A percentile compares a stretch with the other conserved stretches of the same genome.
Evolutionary conservation across 805 yeast species (phyloP).

Genomic region (Tanozyma kutaoensis): DNA sequence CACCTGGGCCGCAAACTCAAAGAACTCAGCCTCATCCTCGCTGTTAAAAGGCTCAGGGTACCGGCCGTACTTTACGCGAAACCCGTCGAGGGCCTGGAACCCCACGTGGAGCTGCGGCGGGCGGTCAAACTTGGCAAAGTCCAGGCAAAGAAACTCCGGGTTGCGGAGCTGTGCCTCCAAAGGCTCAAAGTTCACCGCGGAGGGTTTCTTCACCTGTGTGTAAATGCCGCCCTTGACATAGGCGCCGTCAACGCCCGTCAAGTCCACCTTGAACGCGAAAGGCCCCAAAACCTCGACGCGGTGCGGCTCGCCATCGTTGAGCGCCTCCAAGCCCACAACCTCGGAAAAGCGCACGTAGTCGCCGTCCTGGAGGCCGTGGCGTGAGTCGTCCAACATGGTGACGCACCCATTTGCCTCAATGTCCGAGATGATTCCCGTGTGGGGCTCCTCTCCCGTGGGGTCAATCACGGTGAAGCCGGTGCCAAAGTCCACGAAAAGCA

Average conservation of each 20-base stretch:
- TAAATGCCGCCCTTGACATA: conserved; percentile 81
- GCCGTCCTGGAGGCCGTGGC: conserved; percentile 93
- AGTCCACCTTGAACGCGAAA: conserved; percentile 67
- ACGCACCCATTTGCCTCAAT: conserved; percentile 83
- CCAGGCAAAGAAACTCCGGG: conserved; percentile 76
- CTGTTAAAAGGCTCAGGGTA: conserved; percentile 70
- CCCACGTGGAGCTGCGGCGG: conserved; percentile 86
- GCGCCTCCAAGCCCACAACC: conserved; percentile 62
- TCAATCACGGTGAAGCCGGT: conserved; percentile 67
- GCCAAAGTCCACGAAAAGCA: conserved; percentile 85
- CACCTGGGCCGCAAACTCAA: conserved; percentile 46
- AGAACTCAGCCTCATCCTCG: conserved; percentile 58
- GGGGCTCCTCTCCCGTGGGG: conserved; percentile 87
- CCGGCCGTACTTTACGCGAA: conserved; percentile 46
- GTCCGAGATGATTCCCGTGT: conserved; percentile 76
- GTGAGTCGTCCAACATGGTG: conserved; percentile 80
- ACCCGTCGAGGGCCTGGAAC: conserved; percentile 77
- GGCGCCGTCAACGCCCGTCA: conserved; percentile 32
- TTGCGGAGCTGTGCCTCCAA: conserved; percentile 48
- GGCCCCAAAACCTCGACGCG: conserved; percentile 87
- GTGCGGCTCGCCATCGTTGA: conserved; percentile 62
- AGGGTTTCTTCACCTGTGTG: conserved; percentile 85
- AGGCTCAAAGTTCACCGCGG: conserved; percentile 44
- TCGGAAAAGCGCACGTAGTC: conserved; percentile 79
- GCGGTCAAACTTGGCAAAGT: conserved; percentile 89